Base-by-base conservation (phyloP, 208 protist species). In the Acanthamoeba sp. region DNA sequence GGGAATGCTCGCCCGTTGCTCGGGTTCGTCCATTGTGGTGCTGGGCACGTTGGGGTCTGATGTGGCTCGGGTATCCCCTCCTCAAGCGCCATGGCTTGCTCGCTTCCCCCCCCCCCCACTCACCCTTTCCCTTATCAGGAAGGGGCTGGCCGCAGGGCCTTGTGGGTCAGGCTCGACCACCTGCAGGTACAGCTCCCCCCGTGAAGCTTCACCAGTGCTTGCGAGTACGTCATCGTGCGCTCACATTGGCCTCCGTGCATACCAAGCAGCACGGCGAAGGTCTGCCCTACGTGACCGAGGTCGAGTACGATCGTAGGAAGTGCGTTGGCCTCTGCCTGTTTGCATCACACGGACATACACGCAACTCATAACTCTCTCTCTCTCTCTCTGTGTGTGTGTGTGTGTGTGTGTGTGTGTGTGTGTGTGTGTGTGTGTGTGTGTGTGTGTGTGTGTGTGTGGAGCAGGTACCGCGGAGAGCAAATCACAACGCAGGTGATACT, bases 281-380 rank as follows among this genome's bases (percentile, higher is more conserved):
- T 27, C 66, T 76, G 66, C 66, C 66, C n/a, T 40, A 18, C 66
- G 66, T 76, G 34, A 20, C n/a, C 34, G 66, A 76, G n/a, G 66
- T 76, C 34, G 0, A 22, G 66, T 6, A 40, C 66, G n/a, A 69
- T 6, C 1, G 66, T 5, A 0, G 16, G 4, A 32, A 29, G 66
- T 76, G n/a, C 22, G 59, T 52, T 22, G 0, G 48, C 14, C 48
- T 22, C 4, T 18, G 20, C 48, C 20, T 22, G n/a, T n/a, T n/a
- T n/a, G n/a, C 48, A 32, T 34, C 59, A 69, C 12, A 34, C 59
- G 22, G n/a, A 69, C 22, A 10, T 9, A 27, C 59, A 1, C 12
- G 22, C 27, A 69, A 69, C 22, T 24, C n/a, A 48, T n/a, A n/a
- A n/a, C n/a, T n/a, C n/a, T n/a, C n/a, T n/a, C n/a, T n/a, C n/a